phyloP scores from a whole-genome alignment of 2,329 filamentous ascomycete genomes.

The Gliomastix tumulicola region DNA sequence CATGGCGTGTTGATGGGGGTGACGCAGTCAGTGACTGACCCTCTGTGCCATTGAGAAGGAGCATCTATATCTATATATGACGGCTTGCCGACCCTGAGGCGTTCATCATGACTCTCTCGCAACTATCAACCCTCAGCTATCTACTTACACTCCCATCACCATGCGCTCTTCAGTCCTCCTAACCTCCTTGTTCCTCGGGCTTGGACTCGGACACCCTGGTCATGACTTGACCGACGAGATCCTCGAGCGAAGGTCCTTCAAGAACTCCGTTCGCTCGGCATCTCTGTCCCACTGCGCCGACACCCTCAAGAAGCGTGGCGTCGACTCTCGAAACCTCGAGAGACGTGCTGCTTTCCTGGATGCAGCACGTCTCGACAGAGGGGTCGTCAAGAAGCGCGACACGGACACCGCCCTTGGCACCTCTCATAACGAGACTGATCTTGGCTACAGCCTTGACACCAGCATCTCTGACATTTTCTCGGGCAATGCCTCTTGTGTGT shows the following conservation, averaged over 20 bases:
- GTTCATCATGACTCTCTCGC: too few species aligned
- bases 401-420: slow-evolving; percentile 21
- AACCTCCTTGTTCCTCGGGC: too few species aligned
- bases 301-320: slow-evolving; percentile 33
- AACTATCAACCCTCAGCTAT: too few species aligned
- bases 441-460: slow-evolving; percentile 20
- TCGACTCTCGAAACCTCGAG: slow-evolving; percentile 45
- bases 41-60: too few species aligned
- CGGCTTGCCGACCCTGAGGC: too few species aligned
- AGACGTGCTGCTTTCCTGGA: slow-evolving; percentile 34
- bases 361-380: slow-evolving; percentile 30
- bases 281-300: slow-evolving; percentile 38
- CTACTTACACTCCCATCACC: too few species aligned
- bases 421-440: slow-evolving; percentile 27
- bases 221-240: slow-evolving; percentile 40
- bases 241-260: slow-evolving; percentile 38
- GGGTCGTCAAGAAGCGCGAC: slow-evolving; percentile 14
- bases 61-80: too few species aligned
- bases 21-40: too few species aligned
- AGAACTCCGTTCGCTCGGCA: slow-evolving; percentile 24
- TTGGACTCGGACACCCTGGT: slow-evolving; percentile 35
- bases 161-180: too few species aligned
- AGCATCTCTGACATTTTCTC: slow-evolving; percentile 25
- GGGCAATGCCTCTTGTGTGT: slow-evolving; percentile 33
- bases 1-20: too few species aligned